phyloP scores from a whole-genome alignment of 306 rosid species.

The Myrica gale region DNA sequence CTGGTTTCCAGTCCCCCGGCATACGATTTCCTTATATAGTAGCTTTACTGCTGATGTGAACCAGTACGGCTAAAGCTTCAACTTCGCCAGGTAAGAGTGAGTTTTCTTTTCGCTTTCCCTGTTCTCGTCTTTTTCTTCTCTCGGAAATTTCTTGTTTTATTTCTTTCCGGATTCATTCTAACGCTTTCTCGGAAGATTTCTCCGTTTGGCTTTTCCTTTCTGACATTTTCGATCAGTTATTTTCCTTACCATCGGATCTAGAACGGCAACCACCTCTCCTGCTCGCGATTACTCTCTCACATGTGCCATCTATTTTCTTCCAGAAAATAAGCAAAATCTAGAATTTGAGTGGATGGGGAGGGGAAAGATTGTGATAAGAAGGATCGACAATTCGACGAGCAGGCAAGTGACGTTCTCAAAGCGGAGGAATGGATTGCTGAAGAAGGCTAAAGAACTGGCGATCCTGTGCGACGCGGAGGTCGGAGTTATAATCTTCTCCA shows the following conservation, averaged over 20 bases:
- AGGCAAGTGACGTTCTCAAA: constrained; percentile 92
- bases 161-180: constrained; percentile 22
- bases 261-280: background rate
- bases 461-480: constrained; percentile 92
- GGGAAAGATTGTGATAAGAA: constrained; percentile 93
- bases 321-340: constrained; percentile 14
- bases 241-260: background rate
- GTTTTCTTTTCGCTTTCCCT: background rate
- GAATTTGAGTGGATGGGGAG: constrained; percentile 69
- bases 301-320: constrained; percentile 6
- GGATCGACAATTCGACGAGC: constrained; percentile 90
- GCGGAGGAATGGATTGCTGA: constrained; percentile 77
- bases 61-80: constrained; percentile 32
- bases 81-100: constrained; percentile 35
- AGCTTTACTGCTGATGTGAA: constrained; percentile 46
- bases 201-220: background rate
- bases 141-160: background rate
- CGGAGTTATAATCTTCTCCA: constrained; percentile 85
- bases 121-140: background rate
- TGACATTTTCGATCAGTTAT: background rate
- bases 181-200: constrained; percentile 36
- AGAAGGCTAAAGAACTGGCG: constrained; percentile 92
- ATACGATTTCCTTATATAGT: constrained; percentile 64
- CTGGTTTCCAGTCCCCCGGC: constrained; percentile 37
- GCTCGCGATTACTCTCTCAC: background rate